Evolutionary conservation across 2,329 filamentous ascomycete genomes (phyloP), one percentile per base, ranked within the genome.

Genomic region (Fusarium abutilonis): DNA sequence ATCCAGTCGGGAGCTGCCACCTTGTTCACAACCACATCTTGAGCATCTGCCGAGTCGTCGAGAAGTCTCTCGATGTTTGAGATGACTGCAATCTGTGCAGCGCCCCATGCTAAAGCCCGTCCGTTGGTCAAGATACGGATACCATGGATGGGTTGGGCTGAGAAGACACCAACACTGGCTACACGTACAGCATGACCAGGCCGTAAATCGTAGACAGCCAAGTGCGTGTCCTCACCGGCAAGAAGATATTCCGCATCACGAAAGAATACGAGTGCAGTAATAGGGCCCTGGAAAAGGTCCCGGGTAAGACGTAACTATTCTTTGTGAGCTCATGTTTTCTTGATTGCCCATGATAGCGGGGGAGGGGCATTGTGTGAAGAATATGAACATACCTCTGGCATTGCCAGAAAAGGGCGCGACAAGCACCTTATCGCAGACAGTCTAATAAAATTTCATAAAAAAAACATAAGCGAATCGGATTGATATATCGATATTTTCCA

Each of bases 121-220:
- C 68, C 67, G 9, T 40, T 47, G 2, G 50, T 55, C 66, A 73
- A 47, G 69, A 86, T 75, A n/a, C 80, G 75, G 50, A 94, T 86
- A 3, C 91, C 91, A 74, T 95, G 92, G 46, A 95, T 86, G 4
- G 86, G 79, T 72, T 94, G 90, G n/a, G 81, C 81, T 14, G 76
- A 70, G 69, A 95, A 93, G 28, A 92, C 75, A 21, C 75, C 74
- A 45, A 83, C 70, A 44, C 77, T 76, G 45, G 75, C 78, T 31
- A 80, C 64, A 9, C 63, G 63, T n/a, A 64, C 48, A 32, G 80
- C 72, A 19, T 59, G 71, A 5, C 72, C 75, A 6, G 67, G 71
- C 13, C 66, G 67, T 8, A 76, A 68, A 54, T 82, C 75, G 68
- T 86, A 87, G 48, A 88, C 69, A 29, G 80, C 81, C 29, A 90